phyloP scores from a whole-genome alignment of 2,329 filamentous ascomycete species.

The Trichoderma atroviride region DNA sequence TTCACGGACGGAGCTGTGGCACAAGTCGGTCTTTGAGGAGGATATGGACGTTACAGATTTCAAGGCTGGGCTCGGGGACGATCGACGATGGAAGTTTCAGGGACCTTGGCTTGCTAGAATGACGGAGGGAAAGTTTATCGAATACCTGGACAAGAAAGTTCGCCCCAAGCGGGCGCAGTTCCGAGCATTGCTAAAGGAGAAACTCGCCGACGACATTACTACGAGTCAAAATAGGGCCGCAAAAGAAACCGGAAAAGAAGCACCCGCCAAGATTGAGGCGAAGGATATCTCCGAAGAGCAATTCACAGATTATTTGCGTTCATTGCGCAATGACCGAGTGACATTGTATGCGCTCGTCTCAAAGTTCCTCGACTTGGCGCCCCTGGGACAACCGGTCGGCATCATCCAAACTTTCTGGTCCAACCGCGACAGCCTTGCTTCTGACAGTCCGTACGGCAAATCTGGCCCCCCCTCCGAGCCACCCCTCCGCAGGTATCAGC shows the following conservation, averaged over 20 bases:
- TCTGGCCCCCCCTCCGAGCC: slow-evolving; percentile 62
- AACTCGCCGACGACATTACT: slow-evolving; percentile 52
- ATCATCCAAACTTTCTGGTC: slow-evolving; percentile 34
- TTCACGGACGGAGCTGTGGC: slow-evolving; percentile 33
- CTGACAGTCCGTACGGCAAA: slow-evolving; percentile 51
- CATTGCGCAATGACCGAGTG: slow-evolving; percentile 54
- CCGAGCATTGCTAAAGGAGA: slow-evolving; percentile 53
- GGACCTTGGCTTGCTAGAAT: slow-evolving; percentile 69
- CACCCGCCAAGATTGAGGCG: slow-evolving; percentile 36
- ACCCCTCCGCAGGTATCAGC: slow-evolving; percentile 64
- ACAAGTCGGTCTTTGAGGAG: slow-evolving; percentile 63
- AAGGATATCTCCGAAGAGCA: slow-evolving; percentile 53
- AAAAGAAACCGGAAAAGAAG: slow-evolving; percentile 42
- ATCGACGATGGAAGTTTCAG: slow-evolving; percentile 65
- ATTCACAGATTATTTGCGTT: slow-evolving; percentile 55
- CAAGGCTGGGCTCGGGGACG: slow-evolving; percentile 41
- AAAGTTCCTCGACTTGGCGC: slow-evolving; percentile 64
- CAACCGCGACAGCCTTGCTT: slow-evolving; percentile 33
- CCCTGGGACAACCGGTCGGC: slow-evolving; percentile 45
- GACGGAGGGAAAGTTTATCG: slow-evolving; percentile 61
- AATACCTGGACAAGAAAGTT: slow-evolving; percentile 58
- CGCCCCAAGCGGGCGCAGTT: slow-evolving; percentile 58
- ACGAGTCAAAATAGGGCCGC: slow-evolving; percentile 42
- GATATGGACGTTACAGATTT: slow-evolving; percentile 56
- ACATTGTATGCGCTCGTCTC: slow-evolving; percentile 58